Base-by-base conservation (phyloP, 768 basidiomycete species). In the Boletales sp. region DNA sequence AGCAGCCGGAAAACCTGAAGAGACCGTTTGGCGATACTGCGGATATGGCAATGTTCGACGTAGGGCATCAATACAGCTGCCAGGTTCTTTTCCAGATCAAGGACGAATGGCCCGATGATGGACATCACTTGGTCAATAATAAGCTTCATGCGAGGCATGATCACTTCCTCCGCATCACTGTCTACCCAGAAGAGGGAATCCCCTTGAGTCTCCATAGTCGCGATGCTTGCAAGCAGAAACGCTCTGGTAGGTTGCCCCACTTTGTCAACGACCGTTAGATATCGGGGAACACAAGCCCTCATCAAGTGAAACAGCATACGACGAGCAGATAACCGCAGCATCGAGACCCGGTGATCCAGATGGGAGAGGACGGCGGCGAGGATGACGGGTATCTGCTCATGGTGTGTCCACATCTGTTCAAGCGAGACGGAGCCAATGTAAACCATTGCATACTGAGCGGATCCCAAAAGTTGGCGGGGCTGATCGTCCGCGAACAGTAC, bases 1-100 rank as follows among this genome's bases (percentile, higher is more conserved):
- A 97, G 72, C 1, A 87, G 81, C 34, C 91, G 84, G 69, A 90
- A 93, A n/a, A 93, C 74, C 64, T 97, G 94, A 51, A 97, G 73
- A 10, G 93, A 94, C 30, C 93, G 80, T 70, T 89, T 90, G 3
- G 94, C 92, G 17, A 84, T 83, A 35, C 84, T 82, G 41, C 91
- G 83, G 53, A 92, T 90, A 14, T 90, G 87, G 60, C 92, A 95
- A 2, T 85, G 77, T 12, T 91, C 93, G 5, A 90, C 87, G 85
- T 94, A 97, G 27, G 75, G 70, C 50, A 97, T 69, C 10, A 90
- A 87, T 29, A 93, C 56, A 3, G 84, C 84, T 7, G 90, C 91
- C 84, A 94, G 92, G 40, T 79, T 74, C 47, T 86, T 81, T 34
- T 81, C 73, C 29, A 95, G 69, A n/a, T 76, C 73, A 9, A 87